Evolutionary conservation across 179 eudicot genomes (phyloP), one percentile per base, ranked within the genome.

Genomic region (Vitellaria paradoxa): DNA sequence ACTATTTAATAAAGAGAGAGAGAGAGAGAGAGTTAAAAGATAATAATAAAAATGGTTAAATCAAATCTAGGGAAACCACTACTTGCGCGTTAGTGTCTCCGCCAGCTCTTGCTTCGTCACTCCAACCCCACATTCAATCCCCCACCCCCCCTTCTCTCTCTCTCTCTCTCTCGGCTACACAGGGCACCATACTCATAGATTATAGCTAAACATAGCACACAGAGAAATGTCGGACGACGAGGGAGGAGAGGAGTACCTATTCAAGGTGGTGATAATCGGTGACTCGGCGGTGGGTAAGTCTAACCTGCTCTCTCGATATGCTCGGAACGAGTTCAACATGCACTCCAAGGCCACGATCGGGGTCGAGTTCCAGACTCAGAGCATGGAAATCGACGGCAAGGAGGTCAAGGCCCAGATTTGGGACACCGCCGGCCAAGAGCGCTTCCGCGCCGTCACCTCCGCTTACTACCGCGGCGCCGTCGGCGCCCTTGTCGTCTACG

Each of bases 391-490:
- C 37, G 37, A 30, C 37, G 37, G 37, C 37, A 30, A 30, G 37
- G 37, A 30, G 37, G 37, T 30, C 37, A 71, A 72, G 76, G 76
- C 76, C 18, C 81, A 77, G 75, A 77, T 77, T 61, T 77, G 80
- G 80, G 80, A 30, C 37, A 30, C 37, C 37, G 37, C 37, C 37
- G 37, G 37, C 37, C 37, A 30, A 30, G 37, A 30, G 37, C 37
- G 37, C 37, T 30, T 30, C 37, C 37, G 37, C 37, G 37, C 37
- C 37, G 37, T 30, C 37, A 77, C 81, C 9, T 78, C 81, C 26
- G 81, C 81, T 11, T 78, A 78, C 75, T 78, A 78, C 62, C 81
- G 81, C 23, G 81, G 81, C 63, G 77, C 81, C 55, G 77, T 78
- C 59, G 81, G 81, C 14, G 81, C 81, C 0, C 81, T 78, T 13